These are phyloP conservation scores for Lichtheimia ramosa DNA, from an alignment of 371 early-diverging fungal genomes.

Conservation along the genomic window DNA sequence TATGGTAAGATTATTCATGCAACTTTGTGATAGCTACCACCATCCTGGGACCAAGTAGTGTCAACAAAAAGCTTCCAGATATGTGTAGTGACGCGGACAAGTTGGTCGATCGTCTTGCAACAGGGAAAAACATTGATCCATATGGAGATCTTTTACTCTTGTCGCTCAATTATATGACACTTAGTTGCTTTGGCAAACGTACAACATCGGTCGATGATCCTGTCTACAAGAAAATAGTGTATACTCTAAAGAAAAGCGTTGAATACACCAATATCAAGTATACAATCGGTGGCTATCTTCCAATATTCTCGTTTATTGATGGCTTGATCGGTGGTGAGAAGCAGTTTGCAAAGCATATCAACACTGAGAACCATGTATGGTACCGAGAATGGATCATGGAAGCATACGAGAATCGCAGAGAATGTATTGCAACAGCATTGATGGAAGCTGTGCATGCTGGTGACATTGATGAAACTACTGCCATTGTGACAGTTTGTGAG, in stretches of 20 bases:
- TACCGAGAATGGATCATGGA: slow-evolving; percentile 2
- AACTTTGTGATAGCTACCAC: no score
- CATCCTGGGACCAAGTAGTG: no score
- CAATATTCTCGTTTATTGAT: not conserved
- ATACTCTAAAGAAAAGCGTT: not conserved
- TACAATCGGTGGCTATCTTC: slow-evolving; percentile 4
- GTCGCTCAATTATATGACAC: not conserved
- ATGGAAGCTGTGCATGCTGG: not conserved
- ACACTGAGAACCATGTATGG: not conserved
- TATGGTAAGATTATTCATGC: no score
- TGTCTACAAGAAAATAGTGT: not conserved
- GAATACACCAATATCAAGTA: not conserved
- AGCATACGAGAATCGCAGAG: not conserved
- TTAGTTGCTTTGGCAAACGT: slow-evolving; percentile 1
- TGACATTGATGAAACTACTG: no score
- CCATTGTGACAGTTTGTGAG: not conserved
- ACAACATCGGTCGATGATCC: slow-evolving; percentile 5
- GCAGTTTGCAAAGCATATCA: not conserved
- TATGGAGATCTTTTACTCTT: not conserved
- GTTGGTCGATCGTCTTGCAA: not conserved
- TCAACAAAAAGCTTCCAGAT: no score
- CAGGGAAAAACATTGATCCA: not conserved
- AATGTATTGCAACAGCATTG: slow-evolving; percentile 3
- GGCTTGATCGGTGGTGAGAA: not conserved
- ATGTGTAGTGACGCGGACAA: not conserved